Evolutionary conservation across 1,139 yeast species (phyloP).

Genomic region (Zhuliangozyma parablackwelliae): DNA sequence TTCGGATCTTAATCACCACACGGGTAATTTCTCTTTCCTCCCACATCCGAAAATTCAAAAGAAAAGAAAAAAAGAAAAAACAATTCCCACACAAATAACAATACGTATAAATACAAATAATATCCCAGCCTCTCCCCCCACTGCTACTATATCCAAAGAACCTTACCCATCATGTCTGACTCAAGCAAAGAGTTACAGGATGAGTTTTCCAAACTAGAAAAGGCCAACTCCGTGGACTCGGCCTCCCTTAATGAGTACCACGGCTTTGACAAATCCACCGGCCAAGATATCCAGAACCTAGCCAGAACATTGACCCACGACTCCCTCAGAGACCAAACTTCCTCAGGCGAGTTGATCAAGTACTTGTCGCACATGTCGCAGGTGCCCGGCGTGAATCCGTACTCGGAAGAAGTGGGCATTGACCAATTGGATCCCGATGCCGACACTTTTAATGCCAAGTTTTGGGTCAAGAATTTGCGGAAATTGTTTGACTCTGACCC

Average conservation of each 20-base stretch:
- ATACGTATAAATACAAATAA: too few species aligned
- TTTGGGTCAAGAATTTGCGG: constrained; percentile 70
- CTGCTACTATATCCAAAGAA: too few species aligned
- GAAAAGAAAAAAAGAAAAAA: too few species aligned
- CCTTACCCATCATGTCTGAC: constrained; percentile 1
- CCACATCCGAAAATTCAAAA: too few species aligned
- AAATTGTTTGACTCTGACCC: constrained; percentile 51
- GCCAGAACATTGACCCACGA: constrained; percentile 29
- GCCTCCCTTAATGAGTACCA: constrained; percentile 24
- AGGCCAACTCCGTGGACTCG: constrained; percentile 3
- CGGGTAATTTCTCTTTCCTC: too few species aligned
- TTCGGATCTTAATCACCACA: too few species aligned
- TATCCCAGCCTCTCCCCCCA: too few species aligned
- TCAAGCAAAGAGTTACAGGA: constrained; percentile 4
- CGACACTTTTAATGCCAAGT: constrained; percentile 23
- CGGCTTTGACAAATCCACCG: constrained; percentile 26
- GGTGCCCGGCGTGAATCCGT: constrained; percentile 48
- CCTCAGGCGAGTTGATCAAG: constrained; percentile 12
- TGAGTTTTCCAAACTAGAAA: constrained; percentile 4
- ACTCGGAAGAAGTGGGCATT: constrained; percentile 10
- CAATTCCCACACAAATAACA: too few species aligned
- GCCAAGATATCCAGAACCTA: constrained; percentile 23
- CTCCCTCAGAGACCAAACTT: constrained; percentile 26
- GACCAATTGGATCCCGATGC: constrained; percentile 11
- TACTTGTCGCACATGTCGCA: constrained; percentile 48